These are phyloP conservation scores for Singerocomus rubriflavus DNA, from an alignment of 1,284 basidiomycete genomes.

Conservation along the genomic window DNA sequence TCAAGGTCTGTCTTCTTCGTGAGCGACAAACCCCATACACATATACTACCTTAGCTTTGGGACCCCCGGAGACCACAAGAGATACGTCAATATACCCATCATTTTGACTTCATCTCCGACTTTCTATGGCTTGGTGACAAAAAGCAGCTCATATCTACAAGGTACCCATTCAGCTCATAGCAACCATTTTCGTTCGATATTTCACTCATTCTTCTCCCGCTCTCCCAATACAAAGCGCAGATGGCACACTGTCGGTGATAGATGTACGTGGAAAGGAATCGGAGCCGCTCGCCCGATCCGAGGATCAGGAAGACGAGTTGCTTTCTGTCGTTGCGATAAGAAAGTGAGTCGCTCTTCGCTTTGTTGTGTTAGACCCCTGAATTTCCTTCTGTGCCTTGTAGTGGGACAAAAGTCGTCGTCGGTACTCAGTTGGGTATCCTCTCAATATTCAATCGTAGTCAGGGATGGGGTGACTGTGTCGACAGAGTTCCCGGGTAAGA, in stretches of 20 bases:
- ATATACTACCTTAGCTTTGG: slow-evolving; percentile 64
- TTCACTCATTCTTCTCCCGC: background rate
- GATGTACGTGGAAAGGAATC: slow-evolving; percentile 79
- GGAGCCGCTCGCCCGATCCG: slow-evolving; percentile 75
- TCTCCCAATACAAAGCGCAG: slow-evolving; percentile 56
- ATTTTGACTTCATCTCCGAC: slow-evolving; percentile 95
- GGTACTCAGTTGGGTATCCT: slow-evolving; percentile 92
- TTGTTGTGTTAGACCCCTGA: background rate
- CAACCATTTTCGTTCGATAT: background rate
- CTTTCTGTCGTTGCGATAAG: slow-evolving; percentile 84
- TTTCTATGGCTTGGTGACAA: slow-evolving; percentile 86
- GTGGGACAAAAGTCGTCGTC: slow-evolving; percentile 78
- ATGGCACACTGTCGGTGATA: slow-evolving; percentile 88
- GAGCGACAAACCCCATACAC: background rate
- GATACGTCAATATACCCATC: slow-evolving; percentile 75
- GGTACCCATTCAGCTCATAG: slow-evolving; percentile 46
- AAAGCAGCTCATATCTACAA: slow-evolving; percentile 82
- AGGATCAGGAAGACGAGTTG: slow-evolving; percentile 96
- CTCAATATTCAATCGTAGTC: slow-evolving; percentile 83
- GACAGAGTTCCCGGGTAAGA: slow-evolving; percentile 86
- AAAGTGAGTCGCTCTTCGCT: slow-evolving; percentile 43
- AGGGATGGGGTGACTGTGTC: slow-evolving; percentile 90
- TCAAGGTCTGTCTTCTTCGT: slow-evolving; percentile 60
- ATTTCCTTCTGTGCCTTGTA: slow-evolving; percentile 28
- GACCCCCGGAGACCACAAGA: slow-evolving; percentile 71